phyloP scores from a whole-genome alignment of 2,329 filamentous ascomycete genomes.

The Trichoderma guizhouense region DNA sequence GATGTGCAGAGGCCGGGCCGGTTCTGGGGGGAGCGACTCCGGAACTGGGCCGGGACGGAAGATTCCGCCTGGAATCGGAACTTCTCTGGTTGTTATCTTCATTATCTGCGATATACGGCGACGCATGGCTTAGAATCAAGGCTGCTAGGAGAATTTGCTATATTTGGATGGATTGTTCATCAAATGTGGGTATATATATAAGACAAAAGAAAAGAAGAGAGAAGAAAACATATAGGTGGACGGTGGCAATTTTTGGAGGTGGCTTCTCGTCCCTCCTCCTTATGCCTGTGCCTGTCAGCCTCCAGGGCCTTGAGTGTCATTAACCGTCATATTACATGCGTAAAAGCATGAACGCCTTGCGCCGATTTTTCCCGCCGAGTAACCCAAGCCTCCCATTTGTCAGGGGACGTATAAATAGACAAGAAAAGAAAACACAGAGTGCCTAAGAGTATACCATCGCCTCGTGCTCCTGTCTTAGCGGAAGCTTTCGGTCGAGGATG shows the following conservation, averaged over 20 bases:
- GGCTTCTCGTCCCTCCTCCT: neutral
- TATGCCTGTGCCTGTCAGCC: neutral
- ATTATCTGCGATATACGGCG: neutral
- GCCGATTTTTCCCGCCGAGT: neutral
- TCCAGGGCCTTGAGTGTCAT: slow-evolving; percentile 7
- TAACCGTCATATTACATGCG: slow-evolving; percentile 2
- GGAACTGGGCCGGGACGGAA: slow-evolving; percentile 4
- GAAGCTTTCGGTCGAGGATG: slow-evolving; percentile 56
- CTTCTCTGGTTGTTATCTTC: neutral
- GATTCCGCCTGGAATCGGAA: neutral
- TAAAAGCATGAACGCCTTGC: neutral
- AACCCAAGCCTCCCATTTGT: neutral
- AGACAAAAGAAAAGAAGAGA: neutral
- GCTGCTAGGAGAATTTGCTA: neutral
- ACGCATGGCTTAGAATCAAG: neutral
- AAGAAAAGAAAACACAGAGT: neutral
- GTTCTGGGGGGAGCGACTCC: neutral
- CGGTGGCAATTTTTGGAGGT: neutral
- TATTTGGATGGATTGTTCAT: neutral
- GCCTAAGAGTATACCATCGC: neutral
- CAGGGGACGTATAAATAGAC: neutral
- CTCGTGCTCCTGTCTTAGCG: slow-evolving; percentile 37
- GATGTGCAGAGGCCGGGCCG: slow-evolving; percentile 2
- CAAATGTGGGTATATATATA: slow-evolving; percentile 6
- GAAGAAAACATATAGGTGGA: neutral